Conservation (phyloP, 345 rosid species). For the Raphanus sativus region DNA sequence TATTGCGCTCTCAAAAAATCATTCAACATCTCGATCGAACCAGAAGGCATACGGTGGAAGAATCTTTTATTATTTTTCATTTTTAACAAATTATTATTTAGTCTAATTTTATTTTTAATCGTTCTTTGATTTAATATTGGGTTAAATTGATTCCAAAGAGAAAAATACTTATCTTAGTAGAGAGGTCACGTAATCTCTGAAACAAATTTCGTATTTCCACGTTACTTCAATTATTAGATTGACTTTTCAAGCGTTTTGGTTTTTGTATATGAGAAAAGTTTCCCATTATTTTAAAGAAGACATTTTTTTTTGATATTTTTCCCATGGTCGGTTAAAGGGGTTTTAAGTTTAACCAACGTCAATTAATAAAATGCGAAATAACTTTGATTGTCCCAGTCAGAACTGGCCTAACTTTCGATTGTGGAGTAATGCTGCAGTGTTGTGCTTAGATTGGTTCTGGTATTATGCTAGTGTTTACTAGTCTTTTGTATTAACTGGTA, state of each 20-base stretch:
- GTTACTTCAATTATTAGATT: conserved; percentile 19
- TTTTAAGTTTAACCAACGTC: neutral
- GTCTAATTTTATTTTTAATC: neutral
- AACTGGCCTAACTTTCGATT: neutral
- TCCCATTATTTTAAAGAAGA: neutral
- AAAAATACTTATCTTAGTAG: conserved; percentile 1
- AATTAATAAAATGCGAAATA: neutral
- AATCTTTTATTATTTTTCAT: neutral
- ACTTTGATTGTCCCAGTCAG: neutral
- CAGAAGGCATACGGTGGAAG: too few relatives aligned
- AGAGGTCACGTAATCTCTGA: conserved; percentile 18
- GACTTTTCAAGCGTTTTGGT: conserved; percentile 20
- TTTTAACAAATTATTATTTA: neutral
- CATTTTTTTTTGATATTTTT: neutral
- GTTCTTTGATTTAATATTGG: neutral
- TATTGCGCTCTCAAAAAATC: too few relatives aligned
- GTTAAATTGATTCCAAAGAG: neutral
- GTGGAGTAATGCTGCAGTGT: too few relatives aligned
- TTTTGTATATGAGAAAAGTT: neutral
- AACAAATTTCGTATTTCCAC: conserved; percentile 19
- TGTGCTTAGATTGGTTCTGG: too few relatives aligned
- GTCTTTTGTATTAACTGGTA: too few relatives aligned
- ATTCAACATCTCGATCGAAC: too few relatives aligned
- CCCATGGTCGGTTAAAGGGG: conserved; percentile 7
- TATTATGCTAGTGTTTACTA: too few relatives aligned